Evolutionary conservation across 2,329 filamentous ascomycete genomes (phyloP).

Genomic region (Penicillium oxalicum): DNA sequence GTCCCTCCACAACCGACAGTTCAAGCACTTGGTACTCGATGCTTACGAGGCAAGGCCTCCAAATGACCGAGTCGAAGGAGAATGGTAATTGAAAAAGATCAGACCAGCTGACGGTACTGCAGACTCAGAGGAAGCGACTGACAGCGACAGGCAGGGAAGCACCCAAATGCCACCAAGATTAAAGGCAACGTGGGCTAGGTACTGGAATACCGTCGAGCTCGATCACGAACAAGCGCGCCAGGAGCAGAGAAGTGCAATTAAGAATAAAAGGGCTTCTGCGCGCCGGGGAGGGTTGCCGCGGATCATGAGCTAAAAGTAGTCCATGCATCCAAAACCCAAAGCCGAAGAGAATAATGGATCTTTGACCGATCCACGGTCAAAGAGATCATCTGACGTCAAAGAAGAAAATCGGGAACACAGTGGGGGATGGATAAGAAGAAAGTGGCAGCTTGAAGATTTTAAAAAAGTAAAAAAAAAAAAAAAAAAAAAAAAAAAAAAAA

Average conservation of each 20-base stretch:
- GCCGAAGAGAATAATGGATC: conserved; percentile 1
- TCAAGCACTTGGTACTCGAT: too few species aligned
- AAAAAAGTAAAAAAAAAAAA: neutral
- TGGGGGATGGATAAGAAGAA: neutral
- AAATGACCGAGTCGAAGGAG: neutral
- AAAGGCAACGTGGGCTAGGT: neutral
- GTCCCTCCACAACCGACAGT: too few species aligned
- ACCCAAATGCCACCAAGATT: neutral
- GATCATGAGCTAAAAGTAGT: conserved; percentile 6
- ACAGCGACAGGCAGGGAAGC: neutral
- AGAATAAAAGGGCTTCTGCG: neutral
- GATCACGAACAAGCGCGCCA: conserved; percentile 6
- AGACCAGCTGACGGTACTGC: conserved; percentile 18
- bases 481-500: too few species aligned
- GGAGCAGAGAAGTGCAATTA: neutral
- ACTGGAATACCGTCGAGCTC: conserved; percentile 3
- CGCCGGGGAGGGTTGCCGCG: neutral
- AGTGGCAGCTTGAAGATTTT: neutral
- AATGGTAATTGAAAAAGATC: conserved; percentile 6
- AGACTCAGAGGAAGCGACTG: too few species aligned
- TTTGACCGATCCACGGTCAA: conserved; percentile 8
- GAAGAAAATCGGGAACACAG: neutral
- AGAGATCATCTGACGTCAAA: conserved; percentile 14
- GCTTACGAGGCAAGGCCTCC: too few species aligned
- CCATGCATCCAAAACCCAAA: conserved; percentile 11